Conservation (phyloP, 2,329 filamentous ascomycete genomes). For the Phaeomoniella chlamydospora region DNA sequence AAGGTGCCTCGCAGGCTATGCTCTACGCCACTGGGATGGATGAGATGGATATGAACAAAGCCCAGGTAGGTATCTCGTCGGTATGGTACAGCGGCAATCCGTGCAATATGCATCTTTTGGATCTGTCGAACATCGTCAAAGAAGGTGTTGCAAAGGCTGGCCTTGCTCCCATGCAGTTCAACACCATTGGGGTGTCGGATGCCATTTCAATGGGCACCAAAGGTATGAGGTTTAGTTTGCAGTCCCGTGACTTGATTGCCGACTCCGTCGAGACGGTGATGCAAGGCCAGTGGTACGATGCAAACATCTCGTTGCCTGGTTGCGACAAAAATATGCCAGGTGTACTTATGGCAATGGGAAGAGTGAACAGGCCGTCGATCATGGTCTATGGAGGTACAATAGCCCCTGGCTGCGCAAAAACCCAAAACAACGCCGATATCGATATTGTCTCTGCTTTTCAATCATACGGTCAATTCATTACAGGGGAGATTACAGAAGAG, state of each 20-base stretch:
- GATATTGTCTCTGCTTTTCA: conserved; percentile 98
- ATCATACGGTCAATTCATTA: conserved; percentile 87
- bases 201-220: conserved; percentile 97
- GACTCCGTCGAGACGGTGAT: conserved; percentile 99
- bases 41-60: conserved; percentile 83
- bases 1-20: conserved; percentile 98
- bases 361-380: conserved; percentile 82
- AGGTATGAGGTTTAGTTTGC: conserved; percentile 90
- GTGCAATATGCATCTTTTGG: conserved; percentile 97
- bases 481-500: conserved; percentile 80
- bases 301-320: conserved; percentile 87
- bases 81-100: conserved; percentile 98
- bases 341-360: conserved; percentile 83
- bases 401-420: conserved; percentile 69
- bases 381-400: conserved; percentile 98
- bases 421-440: conserved; percentile 59
- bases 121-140: conserved; percentile 67
- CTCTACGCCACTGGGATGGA: conserved; percentile 85
- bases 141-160: conserved; percentile 61
- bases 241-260: conserved; percentile 91
- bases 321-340: conserved; percentile 99
- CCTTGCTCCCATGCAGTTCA: conserved; percentile 91
- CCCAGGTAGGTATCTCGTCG: conserved; percentile 93
- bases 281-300: conserved; percentile 98
- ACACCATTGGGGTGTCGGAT: conserved; percentile 95